Base-by-base conservation (phyloP, 176 grass and related monocot genomes). In the Poa pratensis region DNA sequence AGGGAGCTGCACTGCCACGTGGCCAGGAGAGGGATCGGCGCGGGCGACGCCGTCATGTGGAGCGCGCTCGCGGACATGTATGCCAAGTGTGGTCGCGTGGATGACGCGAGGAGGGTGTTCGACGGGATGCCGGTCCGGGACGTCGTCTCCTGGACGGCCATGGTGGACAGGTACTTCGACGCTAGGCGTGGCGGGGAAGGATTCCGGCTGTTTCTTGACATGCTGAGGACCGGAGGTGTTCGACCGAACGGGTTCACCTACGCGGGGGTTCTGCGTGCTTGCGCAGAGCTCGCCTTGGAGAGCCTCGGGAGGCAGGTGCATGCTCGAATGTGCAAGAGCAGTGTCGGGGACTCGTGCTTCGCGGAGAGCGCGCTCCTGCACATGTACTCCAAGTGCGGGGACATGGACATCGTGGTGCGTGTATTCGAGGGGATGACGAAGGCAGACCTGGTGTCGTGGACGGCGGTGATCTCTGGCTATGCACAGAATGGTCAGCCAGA, bases 31-130 rank as follows among this genome's bases (percentile, higher is more conserved):
- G 89, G 91, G 55, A 92, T 98, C 75, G 85, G 88, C 24, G 87
- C 85, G 19, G 87, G 14, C 14, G 58, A 95, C 22, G 76, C 81
- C 13, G 87, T 98, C 11, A 23, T 95, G 16, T 94, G 91, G 87
- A 95, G 95, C 73, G 89, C 95, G 40, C 91, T 98, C 15, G 82
- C 85, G 7, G 95, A 98, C 84, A 95, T 98, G 93, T 95, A 98
- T 24, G 89, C 95, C 11, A 98, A 95, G 73, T 98, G 91, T 34
- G 89, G 95, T 40, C 64, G 78, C 19, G 78, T 95, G 17, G 91
- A 95, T 17, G 81, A 91, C 32, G 93, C 95, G 6, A 86, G 91
- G 66, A 88, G 82, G 19, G 89, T 98, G 72, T 98, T 98, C 68
- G 91, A 95, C 54, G 57, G 45, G 52, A 91, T 87, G 79, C 19